Base-by-base conservation (phyloP, 2,329 filamentous ascomycete genomes). In the Reticulascus tulasneorum region DNA sequence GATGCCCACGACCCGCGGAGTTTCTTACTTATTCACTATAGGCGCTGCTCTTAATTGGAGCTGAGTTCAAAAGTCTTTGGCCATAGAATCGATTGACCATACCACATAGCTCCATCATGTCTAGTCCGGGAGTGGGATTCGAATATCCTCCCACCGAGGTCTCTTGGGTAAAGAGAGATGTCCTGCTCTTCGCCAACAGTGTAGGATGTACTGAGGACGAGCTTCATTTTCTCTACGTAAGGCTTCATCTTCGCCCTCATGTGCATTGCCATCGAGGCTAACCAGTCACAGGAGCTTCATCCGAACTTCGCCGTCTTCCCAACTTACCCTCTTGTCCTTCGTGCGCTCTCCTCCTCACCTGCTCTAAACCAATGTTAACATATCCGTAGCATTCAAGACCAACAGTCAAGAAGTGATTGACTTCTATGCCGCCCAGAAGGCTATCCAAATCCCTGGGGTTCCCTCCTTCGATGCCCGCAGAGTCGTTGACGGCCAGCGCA, bases 171-270 rank as follows among this genome's bases (percentile, higher is more conserved):
- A 89, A 90, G 75, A 80, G 90, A 48, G 90, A 96, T 70, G 79
- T 82, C 23, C 73, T 96, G 44, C 80, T 97, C 44, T 96, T 96
- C 61, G 89, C 90, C 50, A 84, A 84, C 63, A 91, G 84, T 66
- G 91, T 96, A 59, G 90, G 90, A 38, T 82, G 75, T 56, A 91
- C 79, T 10, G 74, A 75, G n/a, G 82, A 94, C 51, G 90, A 96
- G 71, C 78, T 95, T 54, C 88, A 95, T 58, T 94, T 91, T 58
- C 81, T 95, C 65, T 96, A 89, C 53, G 88, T 93, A 72, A 42
- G 76, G 55, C 23, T 15, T 23, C 32, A 16, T n/a, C 15, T 9
- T 29, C 20, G 27, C 8, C 31, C 20, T n/a, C n/a, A n/a, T n/a
- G 20, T 16, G 24, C n/a, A 21, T 22, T 17, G 13, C 13, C 10